Base-by-base conservation (phyloP, 2,329 filamentous ascomycete genomes). In the Aureobasidium sp. region DNA sequence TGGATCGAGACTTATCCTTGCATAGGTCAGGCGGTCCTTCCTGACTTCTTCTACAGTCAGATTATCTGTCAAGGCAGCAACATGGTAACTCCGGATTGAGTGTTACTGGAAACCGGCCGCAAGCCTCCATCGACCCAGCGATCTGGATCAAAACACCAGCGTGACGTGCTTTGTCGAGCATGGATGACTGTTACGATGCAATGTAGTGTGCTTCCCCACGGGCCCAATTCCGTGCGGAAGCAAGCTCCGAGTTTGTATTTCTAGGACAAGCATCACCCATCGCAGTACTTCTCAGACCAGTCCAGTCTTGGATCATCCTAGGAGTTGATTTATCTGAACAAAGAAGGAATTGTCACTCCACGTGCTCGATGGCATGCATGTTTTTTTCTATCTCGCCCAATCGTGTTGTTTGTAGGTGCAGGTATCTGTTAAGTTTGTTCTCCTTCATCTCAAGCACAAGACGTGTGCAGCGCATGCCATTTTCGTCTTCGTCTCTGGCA, bases 151-250 rank as follows among this genome's bases (percentile, higher is more conserved):
- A 2, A 37, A 37, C 27, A 35, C 43, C 29, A 23, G 21, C 25
- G 25, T 57, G 40, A 46, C 53, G 40, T 57, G 53, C 53, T 37
- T 57, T 11, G 25, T 53, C 23, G 33, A 27, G 35, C 50, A 54
- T 38, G 49, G 33, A 29, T 54, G 35, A n/a, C 37, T 54, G 33
- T 42, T 42, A 31, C 47, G 37, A 33, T 21, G 49, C 49, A 27
- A 29, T 27, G 49, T 40, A 37, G 37, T 31, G 50, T 55, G 25
- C 38, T n/a, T 42, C 35, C 37, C 25, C 19, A 21, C 38, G 51
- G 37, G 11, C 15, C n/a, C n/a, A 31, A 1, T 27, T n/a, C 35
- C 50, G 50, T 33, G 17, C 38, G 37, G 51, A 23, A 42, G 37
- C 19, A 23, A 55, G 51, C 51, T 55, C 51, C 51, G 51, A 23